Base-by-base conservation (phyloP, 2,329 filamentous ascomycete genomes). In the Ophiostoma pallidulum region DNA sequence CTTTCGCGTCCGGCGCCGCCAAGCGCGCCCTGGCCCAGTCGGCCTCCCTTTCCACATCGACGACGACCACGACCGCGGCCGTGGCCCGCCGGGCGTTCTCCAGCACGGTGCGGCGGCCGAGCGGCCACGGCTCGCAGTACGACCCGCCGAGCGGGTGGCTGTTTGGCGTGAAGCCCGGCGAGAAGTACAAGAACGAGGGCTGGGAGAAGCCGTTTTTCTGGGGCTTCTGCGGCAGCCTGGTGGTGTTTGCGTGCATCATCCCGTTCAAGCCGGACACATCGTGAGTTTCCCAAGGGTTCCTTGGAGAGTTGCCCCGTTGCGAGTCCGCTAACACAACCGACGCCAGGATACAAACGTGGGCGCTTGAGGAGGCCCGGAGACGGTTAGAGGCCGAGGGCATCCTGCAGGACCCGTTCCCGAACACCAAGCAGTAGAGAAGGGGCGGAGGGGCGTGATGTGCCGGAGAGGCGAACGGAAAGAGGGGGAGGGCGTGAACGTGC, bases 201-300 rank as follows among this genome's bases (percentile, higher is more conserved):
- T 98, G 92, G 92, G 92, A 98, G 76, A 80, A 75, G 56, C 69
- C 89, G 48, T 90, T 84, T 73, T 84, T 84, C 64, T 86, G 86
- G 64, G 89, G 90, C 42, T 89, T 94, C 67, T 85, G 82, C 64
- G 87, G 86, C 47, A 84, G 81, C 61, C 69, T 94, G 61, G 68
- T 80, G 24, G 73, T 88, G 55, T 83, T 82, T 47, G 80, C 78
- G 52, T 73, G 96, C 56, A 87, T 85, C 56, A 88, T 95, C 70
- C 88, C 87, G 53, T 97, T 92, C 66, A 97, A 97, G 81, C 92
- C 92, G 45, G 92, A 98, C 75, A 97, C 91, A 54, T 94, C 88
- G 92, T 98, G 76, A 72, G 90, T 88, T 51, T 43, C 37, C 40
- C 4, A 9, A 8, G 14, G 20, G 20, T 14, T n/a, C n/a, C n/a